phyloP scores from a whole-genome alignment of 495 filamentous ascomycete species.

The Penicillium pulvis region DNA sequence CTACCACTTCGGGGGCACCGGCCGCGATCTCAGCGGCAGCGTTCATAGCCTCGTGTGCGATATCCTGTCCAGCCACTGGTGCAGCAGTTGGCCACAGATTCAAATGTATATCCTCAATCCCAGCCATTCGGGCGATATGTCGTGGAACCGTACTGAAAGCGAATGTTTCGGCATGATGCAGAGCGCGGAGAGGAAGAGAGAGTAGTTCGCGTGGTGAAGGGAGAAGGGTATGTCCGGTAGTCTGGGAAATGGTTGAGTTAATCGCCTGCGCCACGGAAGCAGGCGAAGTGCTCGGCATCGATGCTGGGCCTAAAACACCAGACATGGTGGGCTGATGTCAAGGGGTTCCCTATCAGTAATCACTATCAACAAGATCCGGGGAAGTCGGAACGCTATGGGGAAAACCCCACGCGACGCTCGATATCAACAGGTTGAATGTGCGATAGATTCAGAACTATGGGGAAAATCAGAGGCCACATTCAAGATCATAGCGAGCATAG shows the following conservation, averaged over 20 bases:
- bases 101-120: conserved; percentile 29
- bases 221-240: conserved; percentile 27
- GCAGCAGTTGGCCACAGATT: conserved; percentile 32
- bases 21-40: conserved; percentile 34
- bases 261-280: conserved; percentile 15
- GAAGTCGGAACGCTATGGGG: conserved; percentile 21
- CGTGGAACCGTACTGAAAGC: conserved; percentile 41
- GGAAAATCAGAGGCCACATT: not conserved
- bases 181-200: conserved; percentile 38
- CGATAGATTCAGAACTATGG: not conserved
- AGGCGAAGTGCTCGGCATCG: conserved; percentile 25
- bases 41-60: conserved; percentile 29
- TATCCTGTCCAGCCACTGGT: conserved; percentile 15
- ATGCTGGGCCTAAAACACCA: conserved; percentile 17
- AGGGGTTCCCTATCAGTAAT: conserved; percentile 14
- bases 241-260: conserved; percentile 20
- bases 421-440: not conserved
- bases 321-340: conserved; percentile 25
- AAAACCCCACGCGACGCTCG: conserved; percentile 14
- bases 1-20: conserved; percentile 31
- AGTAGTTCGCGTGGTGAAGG: conserved; percentile 40
- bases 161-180: conserved; percentile 41
- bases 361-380: conserved; percentile 27
- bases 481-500: conserved; percentile 4
- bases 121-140: conserved; percentile 34